Evolutionary conservation across 495 filamentous ascomycete genomes (phyloP).

Genomic region (Lepraria neglecta): DNA sequence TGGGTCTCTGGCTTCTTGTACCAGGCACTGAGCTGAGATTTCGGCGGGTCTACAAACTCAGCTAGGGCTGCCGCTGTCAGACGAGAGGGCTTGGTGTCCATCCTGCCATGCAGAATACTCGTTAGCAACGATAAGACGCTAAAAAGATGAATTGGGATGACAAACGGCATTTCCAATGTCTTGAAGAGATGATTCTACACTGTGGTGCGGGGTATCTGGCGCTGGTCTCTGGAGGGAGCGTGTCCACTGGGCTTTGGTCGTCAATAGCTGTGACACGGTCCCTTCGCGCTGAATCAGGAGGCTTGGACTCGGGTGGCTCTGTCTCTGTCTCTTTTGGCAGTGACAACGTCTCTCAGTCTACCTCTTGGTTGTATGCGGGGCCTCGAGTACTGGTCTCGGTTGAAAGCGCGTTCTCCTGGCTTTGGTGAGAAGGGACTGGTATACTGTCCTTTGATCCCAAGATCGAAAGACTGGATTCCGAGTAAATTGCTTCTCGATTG

Average conservation of each 20-base stretch:
- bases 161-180: constrained; percentile 2
- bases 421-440: too few species aligned
- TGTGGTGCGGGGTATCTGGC: neutral
- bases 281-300: neutral
- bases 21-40: neutral
- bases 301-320: neutral
- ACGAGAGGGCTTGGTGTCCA: neutral
- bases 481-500: too few species aligned
- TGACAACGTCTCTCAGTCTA: too few species aligned
- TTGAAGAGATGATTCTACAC: neutral
- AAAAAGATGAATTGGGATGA: neutral
- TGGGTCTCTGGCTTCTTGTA: constrained; percentile 7
- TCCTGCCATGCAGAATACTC: neutral
- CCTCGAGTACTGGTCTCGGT: too few species aligned
- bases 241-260: neutral
- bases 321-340: neutral
- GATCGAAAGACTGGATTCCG: too few species aligned
- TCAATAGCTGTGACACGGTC: neutral
- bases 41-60: neutral
- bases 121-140: neutral
- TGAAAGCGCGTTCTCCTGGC: too few species aligned
- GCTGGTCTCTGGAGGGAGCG: neutral
- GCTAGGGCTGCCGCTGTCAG: neutral
- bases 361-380: too few species aligned
- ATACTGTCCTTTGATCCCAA: too few species aligned